Evolutionary conservation across 2,329 filamentous ascomycete genomes (phyloP), one percentile per base, ranked within the genome.

Genomic region (Botrytis byssoidea): DNA sequence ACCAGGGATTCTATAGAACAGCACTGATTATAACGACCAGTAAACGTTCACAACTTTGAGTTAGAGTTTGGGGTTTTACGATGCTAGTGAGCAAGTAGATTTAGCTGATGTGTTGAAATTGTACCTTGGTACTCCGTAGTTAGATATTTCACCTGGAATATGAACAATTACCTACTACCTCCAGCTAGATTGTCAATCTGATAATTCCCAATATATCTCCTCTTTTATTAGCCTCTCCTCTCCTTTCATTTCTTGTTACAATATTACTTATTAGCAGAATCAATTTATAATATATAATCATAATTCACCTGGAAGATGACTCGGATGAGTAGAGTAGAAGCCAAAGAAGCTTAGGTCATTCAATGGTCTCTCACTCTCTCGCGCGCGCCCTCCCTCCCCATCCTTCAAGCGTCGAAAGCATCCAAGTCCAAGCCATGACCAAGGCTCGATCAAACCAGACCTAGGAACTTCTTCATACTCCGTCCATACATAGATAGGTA

Each of bases 291-390:
- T n/a, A 12, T 9, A 29, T 42, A 20, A 40, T 42, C 29, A 20
- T 42, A 20, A 40, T 42, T 64, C 25, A 42, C 37, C 29, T 40
- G 60, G 60, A 42, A 4, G 25, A 29, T 18, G 60, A 10, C 25
- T 55, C 22, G 60, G 18, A 29, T 42, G 40, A 22, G 35, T 42
- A n/a, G 16, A 42, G 20, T 10, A 4, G 35, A 63, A 63, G 60
- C 60, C 25, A 64, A 64, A 64, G 60, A 42, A 64, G 60, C 37
- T 64, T 64, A 64, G 60, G 37, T 64, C 60, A 64, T 64, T 64
- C 60, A n/a, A 61, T 61, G 59, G 59, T 61, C 60, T 64, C 60
- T 29, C 37, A 18, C 37, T n/a, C 25, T 42, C 37, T 40, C 59
- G 25, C 48, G 25, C 48, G 12, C 48, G 25, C 59, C 10, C 25